Evolutionary conservation across 164 flowering plant genomes (phyloP).

Genomic region (Kingdonia uniflora): DNA sequence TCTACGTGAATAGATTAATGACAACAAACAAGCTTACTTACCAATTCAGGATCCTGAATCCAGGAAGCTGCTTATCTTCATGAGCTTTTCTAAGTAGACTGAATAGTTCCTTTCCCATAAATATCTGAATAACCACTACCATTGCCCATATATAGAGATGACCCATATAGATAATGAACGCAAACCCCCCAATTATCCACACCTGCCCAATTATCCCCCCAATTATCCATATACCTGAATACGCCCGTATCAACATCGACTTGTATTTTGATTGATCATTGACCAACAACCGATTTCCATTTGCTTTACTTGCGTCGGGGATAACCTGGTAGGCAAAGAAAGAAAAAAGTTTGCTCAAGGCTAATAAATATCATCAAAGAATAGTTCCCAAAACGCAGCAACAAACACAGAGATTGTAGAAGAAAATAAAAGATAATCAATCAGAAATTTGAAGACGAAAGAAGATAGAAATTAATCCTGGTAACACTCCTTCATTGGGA

Average conservation of each 20-base stretch:
- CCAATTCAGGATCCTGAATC: conserved; percentile 92
- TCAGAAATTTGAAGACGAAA: too few relatives aligned
- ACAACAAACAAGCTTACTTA: conserved; percentile 15
- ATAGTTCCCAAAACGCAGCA: too few relatives aligned
- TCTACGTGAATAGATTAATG: too few relatives aligned
- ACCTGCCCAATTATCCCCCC: too few relatives aligned
- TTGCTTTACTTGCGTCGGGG: conserved; percentile 40
- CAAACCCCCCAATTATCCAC: conserved; percentile 97
- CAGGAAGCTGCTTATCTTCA: conserved; percentile 81
- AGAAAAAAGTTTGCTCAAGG: too few relatives aligned
- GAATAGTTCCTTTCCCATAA: conserved; percentile 88
- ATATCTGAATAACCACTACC: conserved; percentile 86
- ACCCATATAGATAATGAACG: conserved; percentile 72
- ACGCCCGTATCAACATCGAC: conserved; percentile 67
- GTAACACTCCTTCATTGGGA: too few relatives aligned
- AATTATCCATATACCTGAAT: conserved; percentile 89
- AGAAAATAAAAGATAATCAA: too few relatives aligned
- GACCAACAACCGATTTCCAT: conserved; percentile 62
- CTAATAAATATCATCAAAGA: too few relatives aligned
- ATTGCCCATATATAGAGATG: conserved; percentile 93
- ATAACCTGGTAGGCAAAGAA: conserved; percentile 42
- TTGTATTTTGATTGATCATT: conserved; percentile 69
- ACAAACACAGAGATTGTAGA: too few relatives aligned
- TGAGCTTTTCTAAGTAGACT: conserved; percentile 61
- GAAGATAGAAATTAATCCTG: too few relatives aligned